phyloP scores from a whole-genome alignment of 2,329 filamentous ascomycete genomes.

The Conoideocrella luteorostrata region DNA sequence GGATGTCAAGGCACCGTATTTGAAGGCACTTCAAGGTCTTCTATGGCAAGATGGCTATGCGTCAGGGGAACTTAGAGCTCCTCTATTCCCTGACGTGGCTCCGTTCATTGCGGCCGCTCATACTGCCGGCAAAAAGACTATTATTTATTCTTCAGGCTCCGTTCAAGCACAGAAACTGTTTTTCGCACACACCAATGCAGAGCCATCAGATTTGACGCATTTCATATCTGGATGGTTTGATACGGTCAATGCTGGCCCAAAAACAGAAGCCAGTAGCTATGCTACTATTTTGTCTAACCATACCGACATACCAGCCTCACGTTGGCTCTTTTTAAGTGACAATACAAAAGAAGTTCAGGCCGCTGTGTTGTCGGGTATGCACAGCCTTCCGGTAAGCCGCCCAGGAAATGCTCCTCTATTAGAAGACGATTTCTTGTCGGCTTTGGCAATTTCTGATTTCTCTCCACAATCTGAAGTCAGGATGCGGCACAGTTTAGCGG shows the following conservation, averaged over 20 bases:
- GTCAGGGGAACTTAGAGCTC: slow-evolving; percentile 61
- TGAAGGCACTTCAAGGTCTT: slow-evolving; percentile 74
- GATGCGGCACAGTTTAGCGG: slow-evolving; percentile 8
- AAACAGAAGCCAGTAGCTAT: slow-evolving; percentile 63
- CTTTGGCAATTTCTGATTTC: slow-evolving; percentile 30
- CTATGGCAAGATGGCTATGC: slow-evolving; percentile 72
- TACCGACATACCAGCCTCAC: slow-evolving; percentile 37
- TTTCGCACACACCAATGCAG: slow-evolving; percentile 59
- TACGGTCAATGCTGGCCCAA: slow-evolving; percentile 72
- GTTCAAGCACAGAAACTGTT: slow-evolving; percentile 75
- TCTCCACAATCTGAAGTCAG: slow-evolving; percentile 16
- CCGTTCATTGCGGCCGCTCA: slow-evolving; percentile 56
- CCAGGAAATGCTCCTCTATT: slow-evolving; percentile 64
- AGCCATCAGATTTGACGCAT: slow-evolving; percentile 51
- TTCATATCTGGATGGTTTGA: slow-evolving; percentile 67
- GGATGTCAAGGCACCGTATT: slow-evolving; percentile 69
- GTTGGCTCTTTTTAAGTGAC: slow-evolving; percentile 76
- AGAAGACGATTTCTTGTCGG: slow-evolving; percentile 34
- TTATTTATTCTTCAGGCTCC: slow-evolving; percentile 79
- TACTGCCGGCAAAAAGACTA: slow-evolving; percentile 47
- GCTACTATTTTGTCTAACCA: slow-evolving; percentile 47
- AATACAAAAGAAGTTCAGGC: slow-evolving; percentile 65
- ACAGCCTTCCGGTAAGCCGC: slow-evolving; percentile 54
- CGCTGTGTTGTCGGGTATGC: slow-evolving; percentile 56
- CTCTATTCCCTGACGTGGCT: slow-evolving; percentile 69